Base-by-base conservation (phyloP, 208 protist genomes). In the Trypanosoma melophagium region DNA sequence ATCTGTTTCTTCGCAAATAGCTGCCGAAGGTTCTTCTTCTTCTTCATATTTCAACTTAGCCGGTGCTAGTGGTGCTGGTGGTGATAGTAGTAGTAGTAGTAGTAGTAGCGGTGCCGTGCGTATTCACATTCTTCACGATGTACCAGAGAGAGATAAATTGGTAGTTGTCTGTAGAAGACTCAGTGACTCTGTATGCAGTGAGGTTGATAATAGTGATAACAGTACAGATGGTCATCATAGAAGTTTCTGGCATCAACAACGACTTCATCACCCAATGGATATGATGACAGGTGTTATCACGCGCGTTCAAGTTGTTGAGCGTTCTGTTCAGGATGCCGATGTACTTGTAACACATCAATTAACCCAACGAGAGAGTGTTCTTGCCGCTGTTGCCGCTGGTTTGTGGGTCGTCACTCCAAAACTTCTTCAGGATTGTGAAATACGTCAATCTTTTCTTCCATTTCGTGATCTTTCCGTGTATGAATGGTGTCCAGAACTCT, bases 311-410 rank as follows among this genome's bases (percentile, higher is more conserved):
- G 22, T 67, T 66, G 4, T 74, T 79, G 57, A 1, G 14, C 4
- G 44, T 68, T 49, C 25, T 77, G 25, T 86, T 74, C 49, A 63
- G 31, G 74, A 84, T 31, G 85, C 85, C 0, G 79, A 88, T 66
- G 70, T 90, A 14, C 60, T 91, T 16, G 85, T 92, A 7, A 80
- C 88, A 9, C 83, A 94, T 61, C 72, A 89, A 40, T 38, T 91
- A 7, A 83, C 51, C 24, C 73, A 80, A 24, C 83, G 88, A 2
- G 85, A 90, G 65, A 90, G 78, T 47, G 77, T 94, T 25, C 79
- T 94, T 41, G 70, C 81, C 1, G 85, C 85, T n/a, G 71, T 92
- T 0, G 85, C 76, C 8, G 71, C 60, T 0, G 88, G 88, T 17
- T 59, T 81, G 54, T 90, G 77, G 80, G 70, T 90, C 7, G 74